Base-by-base conservation (phyloP, 768 basidiomycete species). In the Phanerochaete sordida region DNA sequence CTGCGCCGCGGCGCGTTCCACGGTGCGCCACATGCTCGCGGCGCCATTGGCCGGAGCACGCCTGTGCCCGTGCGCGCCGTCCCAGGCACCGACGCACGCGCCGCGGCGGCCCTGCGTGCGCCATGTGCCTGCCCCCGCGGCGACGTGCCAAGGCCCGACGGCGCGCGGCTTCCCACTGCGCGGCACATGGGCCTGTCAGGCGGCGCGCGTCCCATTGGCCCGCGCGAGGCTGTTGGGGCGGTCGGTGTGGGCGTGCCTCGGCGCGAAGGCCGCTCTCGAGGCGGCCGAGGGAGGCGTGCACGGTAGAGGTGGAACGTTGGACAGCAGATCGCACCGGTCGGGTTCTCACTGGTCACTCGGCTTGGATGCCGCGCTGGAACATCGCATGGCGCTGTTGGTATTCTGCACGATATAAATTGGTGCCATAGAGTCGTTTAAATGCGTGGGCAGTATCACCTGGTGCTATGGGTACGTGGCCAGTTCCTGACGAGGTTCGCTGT, bases 11-110 rank as follows among this genome's bases (percentile, higher is more conserved):
- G 7, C 5, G 6, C 13, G 47, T 28, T 23, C 52, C 52, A 54
- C 52, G 37, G 33, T n/a, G 24, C 33, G n/a, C 52, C 52, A 39
- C 52, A 54, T 54, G 52, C 52, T 23, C 35, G 33, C 35, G 52
- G 27, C 47, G 49, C 28, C 27, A 51, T 51, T 51, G 49, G 49
- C 49, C 49, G 27, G 49, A 27, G 27, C 49, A 51, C 30, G 49
- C 13, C 49, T 51, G 5, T 51, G 27, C 28, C 7, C 28, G 5
- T 11, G 5, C 50, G 12, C 5, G 24, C 23, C 24, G 23, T 28
- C 48, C 7, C 48, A 28, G 16, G 5, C 27, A 28, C 48, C 27
- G 23, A 49, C 23, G 26, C 48, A 15, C 7, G 16, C 27, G 27
- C n/a, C n/a, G n/a, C n/a, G n/a, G n/a, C n/a, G n/a, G n/a, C n/a